These are phyloP conservation scores for Sclerotinia subarctica DNA, from an alignment of 2,329 filamentous ascomycete species.

Conservation along the genomic window DNA sequence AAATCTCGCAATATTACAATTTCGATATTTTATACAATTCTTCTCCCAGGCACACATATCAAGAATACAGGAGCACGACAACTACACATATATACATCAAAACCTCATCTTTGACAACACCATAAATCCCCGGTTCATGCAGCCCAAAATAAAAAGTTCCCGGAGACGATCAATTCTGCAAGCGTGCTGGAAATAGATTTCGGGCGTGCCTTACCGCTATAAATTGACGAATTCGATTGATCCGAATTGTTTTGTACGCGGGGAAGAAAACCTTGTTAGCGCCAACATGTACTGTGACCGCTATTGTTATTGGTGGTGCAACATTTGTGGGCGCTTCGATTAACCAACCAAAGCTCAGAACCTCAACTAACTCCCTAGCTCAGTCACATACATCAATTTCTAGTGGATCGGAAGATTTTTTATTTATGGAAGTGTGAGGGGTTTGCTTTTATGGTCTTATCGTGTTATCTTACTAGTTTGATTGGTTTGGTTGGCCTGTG, in stretches of 20 bases:
- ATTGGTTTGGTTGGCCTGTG: slow-evolving; percentile 15
- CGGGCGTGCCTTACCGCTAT: neutral
- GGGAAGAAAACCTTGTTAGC: slow-evolving; percentile 20
- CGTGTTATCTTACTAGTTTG: slow-evolving; percentile 8
- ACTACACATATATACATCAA: slow-evolving; percentile 21
- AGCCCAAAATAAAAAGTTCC: slow-evolving; percentile 20
- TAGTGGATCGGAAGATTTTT: slow-evolving; percentile 13
- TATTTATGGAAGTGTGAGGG: slow-evolving; percentile 16
- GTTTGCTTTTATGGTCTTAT: slow-evolving; percentile 12
- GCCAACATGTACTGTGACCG: slow-evolving; percentile 20
- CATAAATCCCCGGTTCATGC: slow-evolving; percentile 9
- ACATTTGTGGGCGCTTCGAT: slow-evolving; percentile 5
- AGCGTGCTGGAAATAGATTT: slow-evolving; percentile 20
- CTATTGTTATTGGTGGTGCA: slow-evolving; percentile 15
- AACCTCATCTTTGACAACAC: neutral
- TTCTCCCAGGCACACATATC: slow-evolving; percentile 2
- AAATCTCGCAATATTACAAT: slow-evolving; percentile 7
- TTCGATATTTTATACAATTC: slow-evolving; percentile 8
- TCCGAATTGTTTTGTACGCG: slow-evolving; percentile 17
- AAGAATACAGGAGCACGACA: slow-evolving; percentile 12
- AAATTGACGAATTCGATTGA: slow-evolving; percentile 10
- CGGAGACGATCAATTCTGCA: slow-evolving; percentile 8
- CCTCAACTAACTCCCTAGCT: neutral
- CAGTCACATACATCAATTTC: neutral
- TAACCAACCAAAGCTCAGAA: slow-evolving; percentile 18